Evolutionary conservation across 345 rosid genomes (phyloP), one percentile per base, ranked within the genome.

Genomic region (Anacardium occidentale): DNA sequence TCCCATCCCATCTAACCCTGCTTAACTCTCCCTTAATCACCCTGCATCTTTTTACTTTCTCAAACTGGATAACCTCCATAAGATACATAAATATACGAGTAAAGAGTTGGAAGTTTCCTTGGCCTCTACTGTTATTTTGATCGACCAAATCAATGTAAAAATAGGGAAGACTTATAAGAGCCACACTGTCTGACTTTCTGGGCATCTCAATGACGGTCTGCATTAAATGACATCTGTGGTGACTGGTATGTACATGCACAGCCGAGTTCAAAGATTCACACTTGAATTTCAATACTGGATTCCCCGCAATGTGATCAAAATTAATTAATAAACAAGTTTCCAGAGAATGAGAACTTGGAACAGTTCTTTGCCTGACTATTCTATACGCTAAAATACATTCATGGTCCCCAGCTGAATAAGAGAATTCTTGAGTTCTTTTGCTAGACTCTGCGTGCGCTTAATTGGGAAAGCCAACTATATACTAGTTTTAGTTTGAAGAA

Each of bases 131-230:
- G n/a, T n/a, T n/a, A n/a, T n/a, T n/a, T n/a, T n/a, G n/a, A n/a
- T n/a, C n/a, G n/a, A n/a, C n/a, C n/a, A n/a, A n/a, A n/a, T n/a
- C n/a, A n/a, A n/a, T n/a, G n/a, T n/a, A n/a, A n/a, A n/a, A n/a
- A n/a, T n/a, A n/a, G n/a, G n/a, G n/a, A n/a, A n/a, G n/a, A n/a
- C n/a, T n/a, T n/a, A n/a, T n/a, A n/a, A n/a, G n/a, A n/a, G 32
- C 32, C 42, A 47, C 61, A 59, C 51, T 62, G 63, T 62, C 68
- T 55, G 79, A 71, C 64, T 73, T 21, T 63, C 21, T 54, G 14
- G 64, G 68, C 69, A 70, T 79, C 79, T 73, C 79, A 45, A 76
- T 80, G 73, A 66, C 69, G 76, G 72, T 50, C 60, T 64, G 71
- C 69, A 75, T 76, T 75, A 73, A 73, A 73, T 62, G 60, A 50